Evolutionary conservation across 768 basidiomycete species (phyloP).

Genomic region (Podaxis mareebaensis): DNA sequence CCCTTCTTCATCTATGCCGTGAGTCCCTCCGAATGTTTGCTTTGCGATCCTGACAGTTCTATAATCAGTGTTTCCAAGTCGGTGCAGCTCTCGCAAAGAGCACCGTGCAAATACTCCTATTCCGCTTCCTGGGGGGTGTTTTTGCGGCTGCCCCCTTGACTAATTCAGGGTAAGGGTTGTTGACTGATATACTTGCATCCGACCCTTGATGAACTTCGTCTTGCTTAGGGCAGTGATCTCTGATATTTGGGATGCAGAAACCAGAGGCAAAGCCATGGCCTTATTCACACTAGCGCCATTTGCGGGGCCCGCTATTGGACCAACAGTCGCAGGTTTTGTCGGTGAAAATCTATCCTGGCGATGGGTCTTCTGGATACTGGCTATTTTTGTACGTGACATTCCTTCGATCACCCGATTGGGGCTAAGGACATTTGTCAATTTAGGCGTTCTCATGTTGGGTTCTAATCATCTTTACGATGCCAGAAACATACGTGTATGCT

Average conservation of each 20-base stretch:
- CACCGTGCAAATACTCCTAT: slow-evolving; percentile 61
- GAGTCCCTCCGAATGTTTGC: slow-evolving; percentile 20
- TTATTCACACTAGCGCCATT: slow-evolving; percentile 68
- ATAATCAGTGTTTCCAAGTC: slow-evolving; percentile 54
- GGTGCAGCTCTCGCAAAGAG: slow-evolving; percentile 64
- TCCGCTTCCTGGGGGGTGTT: slow-evolving; percentile 69
- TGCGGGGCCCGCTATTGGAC: slow-evolving; percentile 63
- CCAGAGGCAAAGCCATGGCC: slow-evolving; percentile 65
- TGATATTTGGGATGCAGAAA: slow-evolving; percentile 62
- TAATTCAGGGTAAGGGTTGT: slow-evolving; percentile 63
- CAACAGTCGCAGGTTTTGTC: slow-evolving; percentile 52
- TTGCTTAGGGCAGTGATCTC: slow-evolving; percentile 47
- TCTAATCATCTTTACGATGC: slow-evolving; percentile 53
- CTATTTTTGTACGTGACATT: slow-evolving; percentile 48
- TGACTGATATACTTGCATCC: slow-evolving; percentile 3
- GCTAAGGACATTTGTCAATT: not conserved
- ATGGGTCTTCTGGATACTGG: slow-evolving; percentile 67
- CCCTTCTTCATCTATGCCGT: slow-evolving; percentile 60
- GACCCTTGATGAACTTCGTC: not conserved
- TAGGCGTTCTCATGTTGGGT: slow-evolving; percentile 52
- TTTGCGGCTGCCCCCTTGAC: slow-evolving; percentile 72
- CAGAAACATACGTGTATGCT: slow-evolving; percentile 65
- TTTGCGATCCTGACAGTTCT: slow-evolving; percentile 1
- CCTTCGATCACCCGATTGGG: not conserved
- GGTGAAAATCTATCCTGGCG: slow-evolving; percentile 53